Base-by-base conservation (phyloP, 768 basidiomycete species). In the Boletus tomentosulus region DNA sequence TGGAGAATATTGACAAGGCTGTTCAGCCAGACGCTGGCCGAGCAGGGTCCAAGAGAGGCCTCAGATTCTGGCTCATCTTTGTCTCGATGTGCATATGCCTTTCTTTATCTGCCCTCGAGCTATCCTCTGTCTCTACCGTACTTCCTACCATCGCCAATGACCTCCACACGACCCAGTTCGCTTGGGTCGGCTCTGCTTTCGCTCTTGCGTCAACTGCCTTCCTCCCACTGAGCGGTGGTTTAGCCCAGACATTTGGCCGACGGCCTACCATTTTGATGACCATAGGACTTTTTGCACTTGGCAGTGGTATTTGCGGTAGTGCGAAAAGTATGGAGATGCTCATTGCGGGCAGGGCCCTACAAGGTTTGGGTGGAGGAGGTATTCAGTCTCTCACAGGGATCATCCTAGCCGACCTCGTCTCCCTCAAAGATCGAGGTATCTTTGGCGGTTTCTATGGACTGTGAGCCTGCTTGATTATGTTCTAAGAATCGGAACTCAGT, bases 321-420 rank as follows among this genome's bases (percentile, higher is more conserved):
- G 64, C 62, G 3, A 55, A 22, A 1, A 61, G 43, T 13, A 59
- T 66, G 56, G 51, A 46, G 4, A 53, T 63, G 54, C 58, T 66
- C 43, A 63, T 66, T 22, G 59, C 58, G 3, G 64, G 64, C 8
- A 56, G 64, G 24, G 58, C 66, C 5, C 42, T 73, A 28, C 72
- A 73, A 60, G 72, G 72, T 41, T 51, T 73, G 39, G 72, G 72
- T 3, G 68, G 68, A 9, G 74, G 74, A 9, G 71, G 71, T 3
- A 71, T 74, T 33, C 51, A 69, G 10, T 59, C 66, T 12, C 61
- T 73, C 35, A 64, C 70, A 3, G 70, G 74, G 46, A 74, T 77
- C 54, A 61, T 77, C 43, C 56, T 75, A 1, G 69, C 72, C 16
- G 77, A 78, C 57, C 60, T 78, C 9, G 72, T 77, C 6, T 66